Conservation (phyloP, 331 rosid species). For the Rhamnella rubrinervis region DNA sequence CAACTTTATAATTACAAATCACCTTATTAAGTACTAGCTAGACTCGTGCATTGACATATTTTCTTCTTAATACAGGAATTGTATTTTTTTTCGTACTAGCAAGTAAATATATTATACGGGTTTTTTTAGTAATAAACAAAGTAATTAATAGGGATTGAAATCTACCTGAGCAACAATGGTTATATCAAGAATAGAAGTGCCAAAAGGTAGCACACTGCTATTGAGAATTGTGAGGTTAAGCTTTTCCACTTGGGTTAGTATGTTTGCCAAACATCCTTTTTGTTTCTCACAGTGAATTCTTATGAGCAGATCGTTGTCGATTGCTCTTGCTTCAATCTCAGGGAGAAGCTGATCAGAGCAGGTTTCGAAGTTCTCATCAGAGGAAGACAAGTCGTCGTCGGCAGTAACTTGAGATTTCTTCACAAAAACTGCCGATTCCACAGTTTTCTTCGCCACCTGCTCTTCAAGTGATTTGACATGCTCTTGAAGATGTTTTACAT, state of each 20-base stretch:
- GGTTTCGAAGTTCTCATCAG: slow-evolving; percentile 35
- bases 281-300: slow-evolving; percentile 59
- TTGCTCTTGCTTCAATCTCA: slow-evolving; percentile 66
- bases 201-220: slow-evolving; percentile 64
- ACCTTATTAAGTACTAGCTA: no score
- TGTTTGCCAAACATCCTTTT: slow-evolving; percentile 33
- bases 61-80: no score
- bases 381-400: slow-evolving; percentile 33
- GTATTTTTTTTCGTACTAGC: no score
- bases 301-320: slow-evolving; percentile 54
- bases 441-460: slow-evolving; percentile 34
- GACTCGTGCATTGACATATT: no score
- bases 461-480: slow-evolving; percentile 57
- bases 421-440: slow-evolving; percentile 43
- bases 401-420: slow-evolving; percentile 43
- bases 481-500: slow-evolving; percentile 60
- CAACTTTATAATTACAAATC: no score
- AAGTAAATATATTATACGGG: no score
- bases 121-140: no score
- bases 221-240: slow-evolving; percentile 50
- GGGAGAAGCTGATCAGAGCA: slow-evolving; percentile 43
- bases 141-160: no score
- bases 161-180: slow-evolving; percentile 76
- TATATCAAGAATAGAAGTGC: slow-evolving; percentile 51
- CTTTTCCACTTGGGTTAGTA: slow-evolving; percentile 47